These are phyloP conservation scores for Tulasnella sp. DNA, from an alignment of 768 basidiomycete species.

Conservation along the genomic window DNA sequence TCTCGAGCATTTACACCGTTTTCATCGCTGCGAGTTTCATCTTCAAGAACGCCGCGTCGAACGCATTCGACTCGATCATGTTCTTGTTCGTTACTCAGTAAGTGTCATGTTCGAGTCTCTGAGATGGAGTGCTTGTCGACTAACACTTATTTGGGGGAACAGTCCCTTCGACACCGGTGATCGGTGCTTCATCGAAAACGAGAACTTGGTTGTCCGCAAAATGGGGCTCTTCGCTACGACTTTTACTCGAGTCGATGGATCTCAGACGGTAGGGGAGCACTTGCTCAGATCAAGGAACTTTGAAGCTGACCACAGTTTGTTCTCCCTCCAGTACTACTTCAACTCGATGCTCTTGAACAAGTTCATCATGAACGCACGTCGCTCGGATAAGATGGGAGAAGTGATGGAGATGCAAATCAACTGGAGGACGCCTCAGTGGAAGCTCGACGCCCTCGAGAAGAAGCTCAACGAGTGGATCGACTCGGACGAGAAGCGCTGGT, in stretches of 20 bases:
- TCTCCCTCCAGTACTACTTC: constrained; percentile 57
- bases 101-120: constrained; percentile 36
- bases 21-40: constrained; percentile 70
- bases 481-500: constrained; percentile 79
- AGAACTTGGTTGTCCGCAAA: constrained; percentile 72
- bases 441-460: constrained; percentile 65
- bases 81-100: constrained; percentile 81
- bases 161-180: constrained; percentile 82
- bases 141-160: neutral
- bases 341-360: constrained; percentile 71
- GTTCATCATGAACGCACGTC: constrained; percentile 72
- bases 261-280: constrained; percentile 4
- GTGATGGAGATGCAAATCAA: constrained; percentile 64
- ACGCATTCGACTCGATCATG: constrained; percentile 74
- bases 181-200: constrained; percentile 71
- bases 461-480: constrained; percentile 69
- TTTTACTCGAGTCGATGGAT: constrained; percentile 51
- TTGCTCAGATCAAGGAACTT: neutral
- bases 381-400: constrained; percentile 74
- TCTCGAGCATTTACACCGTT: constrained; percentile 66
- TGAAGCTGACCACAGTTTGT: neutral
- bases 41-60: constrained; percentile 70
- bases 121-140: neutral
- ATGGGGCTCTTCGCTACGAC: constrained; percentile 77
- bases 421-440: constrained; percentile 69